Evolutionary conservation across 257 asterid genomes (phyloP).

Genomic region (Primulina eburnea): DNA sequence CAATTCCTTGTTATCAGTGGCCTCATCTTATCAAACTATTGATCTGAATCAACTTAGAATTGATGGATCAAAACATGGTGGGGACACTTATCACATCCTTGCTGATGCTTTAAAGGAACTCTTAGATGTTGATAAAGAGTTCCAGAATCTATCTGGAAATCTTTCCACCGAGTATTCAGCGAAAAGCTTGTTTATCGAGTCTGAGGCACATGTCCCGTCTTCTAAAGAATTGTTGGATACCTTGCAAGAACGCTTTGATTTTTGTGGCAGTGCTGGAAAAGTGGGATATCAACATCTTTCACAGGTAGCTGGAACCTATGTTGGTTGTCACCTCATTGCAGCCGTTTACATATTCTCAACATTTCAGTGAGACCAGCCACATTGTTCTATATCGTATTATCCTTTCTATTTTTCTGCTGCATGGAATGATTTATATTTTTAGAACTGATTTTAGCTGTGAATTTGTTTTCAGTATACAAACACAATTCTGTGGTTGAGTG

Average conservation of each 20-base stretch:
- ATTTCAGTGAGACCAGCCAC: constrained; percentile 22
- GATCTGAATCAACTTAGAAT: constrained; percentile 32
- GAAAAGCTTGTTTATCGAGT: constrained; percentile 49
- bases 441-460: constrained; percentile 27
- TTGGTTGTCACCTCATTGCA: constrained; percentile 19
- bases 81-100: constrained; percentile 39
- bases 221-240: constrained; percentile 68
- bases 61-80: constrained; percentile 30
- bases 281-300: constrained; percentile 53
- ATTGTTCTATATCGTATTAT: constrained; percentile 6
- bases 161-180: constrained; percentile 40
- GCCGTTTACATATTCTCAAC: constrained; percentile 22
- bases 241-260: constrained; percentile 42
- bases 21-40: constrained; percentile 39
- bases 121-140: constrained; percentile 40
- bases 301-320: constrained; percentile 48
- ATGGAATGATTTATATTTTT: not conserved
- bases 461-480: constrained; percentile 61
- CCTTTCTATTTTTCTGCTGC: constrained; percentile 9
- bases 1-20: constrained; percentile 54
- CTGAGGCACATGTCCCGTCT: constrained; percentile 47
- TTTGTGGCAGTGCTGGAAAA: constrained; percentile 35
- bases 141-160: constrained; percentile 41
- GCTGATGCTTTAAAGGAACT: constrained; percentile 61
- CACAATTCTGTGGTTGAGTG: constrained; percentile 56